Base-by-base conservation (phyloP, 495 filamentous ascomycete species). In the Neurospora sp. region DNA sequence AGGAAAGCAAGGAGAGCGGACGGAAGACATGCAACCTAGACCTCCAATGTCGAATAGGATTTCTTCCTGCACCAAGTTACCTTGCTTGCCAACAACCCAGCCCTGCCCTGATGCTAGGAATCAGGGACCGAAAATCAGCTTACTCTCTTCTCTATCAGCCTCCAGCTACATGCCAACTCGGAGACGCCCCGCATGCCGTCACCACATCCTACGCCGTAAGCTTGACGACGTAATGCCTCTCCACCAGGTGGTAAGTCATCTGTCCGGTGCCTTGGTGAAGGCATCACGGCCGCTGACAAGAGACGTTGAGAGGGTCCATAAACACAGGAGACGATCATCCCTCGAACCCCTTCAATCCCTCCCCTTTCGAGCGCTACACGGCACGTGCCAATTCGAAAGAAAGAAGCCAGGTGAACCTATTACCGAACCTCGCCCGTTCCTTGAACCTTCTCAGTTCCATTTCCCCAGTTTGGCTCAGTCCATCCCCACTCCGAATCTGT, bases 401-500 rank as follows among this genome's bases (percentile, higher is more conserved):
- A 35, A 66, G 27, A 66, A 66, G 31, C 27, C 54, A 35, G 54
- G 14, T 31, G 44, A 66, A 31, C 16, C 31, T 35, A 35, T 72
- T 72, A 38, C 42, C 40, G 70, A 39, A 46, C 39, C 4, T 37
- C 70, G 20, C 23, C 73, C 48, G 69, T 66, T 40, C 31, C 23
- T 48, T 37, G 35, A 39, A 27, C 66, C 42, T 37, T 37, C 70
- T 48, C 73, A 71, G 59, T 62, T 35, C 44, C 70, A 71, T 23
- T 54, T 41, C 71, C 71, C 71, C 42, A 39, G 62, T 39, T 73
- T 31, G 54, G 41, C 37, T 71, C 54, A 70, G 54, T 66, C 54
- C 14, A 66, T 66, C 54, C 71, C 71, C 62, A 72, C 48, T 66
- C 73, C 66, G 73, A 73, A 54, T 18, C 39, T 70, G 38, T 41